Evolutionary conservation across 495 filamentous ascomycete species (phyloP).

Genomic region (Aspergillus sparsus): DNA sequence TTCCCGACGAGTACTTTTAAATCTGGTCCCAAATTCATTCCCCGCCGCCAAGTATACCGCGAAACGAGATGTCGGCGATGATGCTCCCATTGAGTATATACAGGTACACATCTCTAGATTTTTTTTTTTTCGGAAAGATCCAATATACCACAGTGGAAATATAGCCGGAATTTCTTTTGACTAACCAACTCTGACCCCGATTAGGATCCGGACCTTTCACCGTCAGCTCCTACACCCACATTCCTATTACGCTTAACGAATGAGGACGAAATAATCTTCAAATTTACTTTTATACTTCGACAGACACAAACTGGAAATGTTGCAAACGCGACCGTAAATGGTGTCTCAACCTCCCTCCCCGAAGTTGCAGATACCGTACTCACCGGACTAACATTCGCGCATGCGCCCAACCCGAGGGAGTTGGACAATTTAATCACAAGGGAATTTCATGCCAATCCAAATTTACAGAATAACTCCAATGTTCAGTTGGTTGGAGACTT

Average conservation of each 20-base stretch:
- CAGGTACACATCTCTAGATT: slow-evolving; percentile 59
- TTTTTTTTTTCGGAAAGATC: not conserved
- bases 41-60: slow-evolving; percentile 80
- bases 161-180: not conserved
- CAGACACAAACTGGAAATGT: slow-evolving; percentile 56
- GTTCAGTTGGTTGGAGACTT: slow-evolving; percentile 90
- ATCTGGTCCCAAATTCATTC: slow-evolving; percentile 83
- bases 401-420: slow-evolving; percentile 79
- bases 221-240: slow-evolving; percentile 56
- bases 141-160: no score
- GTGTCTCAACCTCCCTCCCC: slow-evolving; percentile 48
- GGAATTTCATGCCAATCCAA: slow-evolving; percentile 96
- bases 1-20: slow-evolving; percentile 70
- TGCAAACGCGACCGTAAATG: slow-evolving; percentile 49
- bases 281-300: slow-evolving; percentile 86
- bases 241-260: slow-evolving; percentile 86
- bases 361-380: slow-evolving; percentile 69
- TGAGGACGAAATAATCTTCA: slow-evolving; percentile 88
- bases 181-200: slow-evolving; percentile 5
- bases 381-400: slow-evolving; percentile 89
- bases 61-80: slow-evolving; percentile 72
- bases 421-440: slow-evolving; percentile 90
- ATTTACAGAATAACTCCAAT: slow-evolving; percentile 95
- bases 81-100: slow-evolving; percentile 80
- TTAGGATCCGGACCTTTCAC: slow-evolving; percentile 76